Conservation (phyloP, 2,329 filamentous ascomycete species). For the Nemania diffusa region DNA sequence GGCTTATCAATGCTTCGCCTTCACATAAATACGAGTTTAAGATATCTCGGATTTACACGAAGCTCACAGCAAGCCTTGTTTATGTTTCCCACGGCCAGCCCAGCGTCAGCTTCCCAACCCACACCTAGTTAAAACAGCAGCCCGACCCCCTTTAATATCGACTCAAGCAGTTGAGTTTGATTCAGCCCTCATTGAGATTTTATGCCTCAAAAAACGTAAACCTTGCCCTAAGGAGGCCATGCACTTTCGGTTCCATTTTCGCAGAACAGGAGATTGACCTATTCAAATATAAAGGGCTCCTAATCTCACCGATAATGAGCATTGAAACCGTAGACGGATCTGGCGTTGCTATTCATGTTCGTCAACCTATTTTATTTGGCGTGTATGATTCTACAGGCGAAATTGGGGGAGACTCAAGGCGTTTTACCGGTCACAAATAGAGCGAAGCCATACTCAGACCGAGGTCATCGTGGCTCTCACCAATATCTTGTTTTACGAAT, state of each 20-base stretch:
- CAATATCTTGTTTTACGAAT: background rate
- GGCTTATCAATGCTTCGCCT: background rate
- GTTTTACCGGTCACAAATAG: background rate
- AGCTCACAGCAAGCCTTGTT: background rate
- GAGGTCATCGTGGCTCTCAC: background rate
- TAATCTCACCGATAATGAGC: background rate
- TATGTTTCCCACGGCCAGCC: background rate
- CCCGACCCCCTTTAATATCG: background rate
- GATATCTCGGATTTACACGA: background rate
- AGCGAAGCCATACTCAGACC: background rate
- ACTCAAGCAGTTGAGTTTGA: background rate
- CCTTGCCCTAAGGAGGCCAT: background rate
- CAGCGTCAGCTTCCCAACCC: background rate
- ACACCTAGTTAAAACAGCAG: background rate
- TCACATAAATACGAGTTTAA: background rate
- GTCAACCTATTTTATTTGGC: background rate
- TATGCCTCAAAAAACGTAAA: background rate
- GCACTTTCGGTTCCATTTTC: background rate
- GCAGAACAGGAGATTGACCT: background rate
- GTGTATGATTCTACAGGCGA: background rate
- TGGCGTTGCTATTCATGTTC: background rate
- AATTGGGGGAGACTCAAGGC: background rate
- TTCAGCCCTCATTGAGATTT: background rate
- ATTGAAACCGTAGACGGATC: constrained; percentile 8
- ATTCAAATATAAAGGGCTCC: background rate